phyloP scores from a whole-genome alignment of 805 yeast species.

The Lipomyces chichibuensis region DNA sequence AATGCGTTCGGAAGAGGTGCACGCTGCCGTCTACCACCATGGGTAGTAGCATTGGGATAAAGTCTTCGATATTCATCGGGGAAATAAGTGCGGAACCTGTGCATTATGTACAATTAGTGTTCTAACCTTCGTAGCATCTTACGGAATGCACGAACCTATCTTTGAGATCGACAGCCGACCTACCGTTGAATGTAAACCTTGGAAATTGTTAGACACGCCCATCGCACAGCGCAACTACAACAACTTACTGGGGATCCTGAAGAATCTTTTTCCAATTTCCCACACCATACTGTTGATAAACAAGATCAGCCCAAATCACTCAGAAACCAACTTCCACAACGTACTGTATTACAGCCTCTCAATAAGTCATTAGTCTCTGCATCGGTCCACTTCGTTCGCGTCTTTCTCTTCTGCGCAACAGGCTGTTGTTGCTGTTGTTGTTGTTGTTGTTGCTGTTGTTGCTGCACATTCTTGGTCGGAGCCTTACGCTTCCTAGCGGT shows the following conservation, averaged over 20 bases:
- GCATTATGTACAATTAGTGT: background rate
- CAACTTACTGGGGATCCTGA: constrained; percentile 43
- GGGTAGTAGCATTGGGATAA: constrained; percentile 52
- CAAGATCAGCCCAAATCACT: background rate
- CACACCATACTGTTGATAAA: constrained; percentile 27
- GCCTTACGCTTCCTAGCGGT: constrained; percentile 5
- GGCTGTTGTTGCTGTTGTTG: constrained; percentile 2
- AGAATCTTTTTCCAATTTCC: constrained; percentile 54
- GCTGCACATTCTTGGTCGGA: constrained; percentile 3
- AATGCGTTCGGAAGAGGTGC: constrained; percentile 39
- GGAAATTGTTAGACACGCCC: background rate
- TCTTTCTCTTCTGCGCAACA: constrained; percentile 32
- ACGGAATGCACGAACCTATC: constrained; percentile 37
- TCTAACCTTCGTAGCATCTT: background rate
- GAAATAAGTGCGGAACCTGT: constrained; percentile 50
- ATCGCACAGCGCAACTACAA: background rate
- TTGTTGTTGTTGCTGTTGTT: constrained; percentile 8
- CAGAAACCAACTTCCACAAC: background rate
- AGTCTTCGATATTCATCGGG: constrained; percentile 51
- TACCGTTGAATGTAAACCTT: constrained; percentile 47
- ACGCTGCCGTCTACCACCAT: constrained; percentile 41
- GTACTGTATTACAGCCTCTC: constrained; percentile 48
- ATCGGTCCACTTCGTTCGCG: constrained; percentile 47
- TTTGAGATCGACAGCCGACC: constrained; percentile 52
- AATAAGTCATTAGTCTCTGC: constrained; percentile 49